Base-by-base conservation (phyloP, 345 rosid species). In the Melastoma malabathricum region DNA sequence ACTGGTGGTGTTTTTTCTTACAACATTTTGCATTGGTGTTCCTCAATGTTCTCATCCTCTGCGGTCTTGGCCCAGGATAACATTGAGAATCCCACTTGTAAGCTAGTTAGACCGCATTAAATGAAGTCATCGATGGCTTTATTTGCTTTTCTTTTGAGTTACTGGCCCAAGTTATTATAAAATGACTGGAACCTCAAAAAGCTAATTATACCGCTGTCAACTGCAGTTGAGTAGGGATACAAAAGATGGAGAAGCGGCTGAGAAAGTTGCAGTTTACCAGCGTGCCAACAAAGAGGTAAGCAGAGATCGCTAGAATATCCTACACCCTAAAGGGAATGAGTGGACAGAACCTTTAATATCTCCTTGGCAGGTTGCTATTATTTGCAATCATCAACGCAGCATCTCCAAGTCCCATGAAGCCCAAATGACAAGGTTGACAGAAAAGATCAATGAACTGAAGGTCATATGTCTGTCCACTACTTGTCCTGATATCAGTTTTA, bases 341-440 rank as follows among this genome's bases (percentile, higher is more conserved):
- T 34, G 13, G 20, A 29, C 41, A 43, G 16, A 31, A n/a, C 41
- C 19, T 7, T 16, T 41, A 31, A 17, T 51, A 47, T 46, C 52
- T 10, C 64, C 52, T 47, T 55, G 63, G 53, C 78, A 93, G 99
- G 99, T 93, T 59, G 99, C 99, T 38, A 83, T 93, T 62, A 93
- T 93, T 53, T 93, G 99, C 77, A 93, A 93, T 63, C 99, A 93
- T 72, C 99, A 93, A 49, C 92, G 97, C 44, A 77, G 75, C 62
- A 72, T 93, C 53, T 85, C 99, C 9, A 93, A 85, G 72, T 59
- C 90, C 25, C 99, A 93, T 45, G 66, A 60, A 15, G 70, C 90
- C 12, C 99, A 93, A 67, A 83, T 93, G 76, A 67, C 77, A 59
- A 93, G 43, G 64, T 64, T 93, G 83, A 66, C 68, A 13, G 86